Conservation (phyloP, 768 basidiomycete genomes). For the Asterophora parasitica region DNA sequence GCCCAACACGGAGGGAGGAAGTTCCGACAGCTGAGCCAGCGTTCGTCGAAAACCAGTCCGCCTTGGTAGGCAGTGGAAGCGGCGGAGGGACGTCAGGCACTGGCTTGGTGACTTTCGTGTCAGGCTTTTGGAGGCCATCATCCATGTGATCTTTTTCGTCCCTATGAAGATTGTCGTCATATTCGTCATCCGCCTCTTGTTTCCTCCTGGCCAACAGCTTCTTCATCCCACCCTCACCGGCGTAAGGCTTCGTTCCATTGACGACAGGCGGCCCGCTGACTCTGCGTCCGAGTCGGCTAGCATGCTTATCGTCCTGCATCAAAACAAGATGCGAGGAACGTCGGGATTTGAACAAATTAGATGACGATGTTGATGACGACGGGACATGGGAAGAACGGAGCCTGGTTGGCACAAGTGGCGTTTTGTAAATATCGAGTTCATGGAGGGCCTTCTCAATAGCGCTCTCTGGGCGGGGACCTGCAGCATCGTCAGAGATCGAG, state of each 20-base stretch:
- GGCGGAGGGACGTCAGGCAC: slow-evolving; percentile 14
- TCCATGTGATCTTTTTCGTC: slow-evolving; percentile 28
- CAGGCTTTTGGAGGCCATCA: slow-evolving; percentile 12
- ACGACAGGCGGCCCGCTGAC: slow-evolving; percentile 30
- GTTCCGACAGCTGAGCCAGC: slow-evolving; percentile 24
- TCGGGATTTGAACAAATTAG: slow-evolving; percentile 61
- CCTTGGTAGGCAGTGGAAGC: slow-evolving; percentile 22
- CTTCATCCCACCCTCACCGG: slow-evolving; percentile 75
- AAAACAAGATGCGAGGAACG: slow-evolving; percentile 40
- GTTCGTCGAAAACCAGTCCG: slow-evolving; percentile 30
- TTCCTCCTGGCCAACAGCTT: slow-evolving; percentile 63
- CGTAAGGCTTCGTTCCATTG: slow-evolving; percentile 70
- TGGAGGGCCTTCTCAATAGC: slow-evolving; percentile 65
- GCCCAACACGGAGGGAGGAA: slow-evolving; percentile 66
- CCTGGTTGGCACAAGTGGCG: slow-evolving; percentile 66
- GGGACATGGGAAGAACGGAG: slow-evolving; percentile 35
- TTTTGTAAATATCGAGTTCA: slow-evolving; percentile 74
- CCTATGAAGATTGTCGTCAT: slow-evolving; percentile 19
- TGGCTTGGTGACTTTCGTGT: slow-evolving; percentile 10
- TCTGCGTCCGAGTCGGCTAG: slow-evolving; percentile 43
- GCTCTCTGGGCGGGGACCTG: slow-evolving; percentile 32
- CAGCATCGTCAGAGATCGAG: slow-evolving; percentile 3
- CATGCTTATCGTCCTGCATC: slow-evolving; percentile 57
- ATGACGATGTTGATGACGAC: slow-evolving; percentile 25
- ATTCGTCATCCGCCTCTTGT: slow-evolving; percentile 49